Conservation (phyloP, 2,329 filamentous ascomycete genomes). For the Bipolaris bicolor region DNA sequence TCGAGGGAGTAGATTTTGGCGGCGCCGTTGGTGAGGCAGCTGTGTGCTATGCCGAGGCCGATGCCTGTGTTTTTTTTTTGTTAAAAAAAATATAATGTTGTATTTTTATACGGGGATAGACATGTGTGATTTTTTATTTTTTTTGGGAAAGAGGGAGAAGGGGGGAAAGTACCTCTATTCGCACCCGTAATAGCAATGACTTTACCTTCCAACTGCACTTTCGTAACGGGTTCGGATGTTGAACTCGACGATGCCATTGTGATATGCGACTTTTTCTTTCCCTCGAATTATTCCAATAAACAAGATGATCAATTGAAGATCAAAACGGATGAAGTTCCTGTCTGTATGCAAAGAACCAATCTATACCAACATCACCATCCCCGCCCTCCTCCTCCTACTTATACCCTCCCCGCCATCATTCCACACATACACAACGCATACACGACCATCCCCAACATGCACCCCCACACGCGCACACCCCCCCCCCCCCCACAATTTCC, state of each 20-base stretch:
- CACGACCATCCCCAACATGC: too few relatives aligned
- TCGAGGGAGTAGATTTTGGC: constrained; percentile 56
- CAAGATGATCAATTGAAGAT: too few relatives aligned
- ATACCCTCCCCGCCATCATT: too few relatives aligned
- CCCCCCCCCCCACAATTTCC: constrained; percentile 10
- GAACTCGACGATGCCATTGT: constrained; percentile 26
- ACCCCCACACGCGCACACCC: too few relatives aligned
- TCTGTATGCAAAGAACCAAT: too few relatives aligned
- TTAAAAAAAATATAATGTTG: too few relatives aligned
- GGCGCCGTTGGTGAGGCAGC: constrained; percentile 55
- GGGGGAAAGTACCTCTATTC: constrained; percentile 29
- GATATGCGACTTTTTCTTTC: not conserved
- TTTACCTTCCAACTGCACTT: constrained; percentile 35
- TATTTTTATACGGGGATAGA: too few relatives aligned
- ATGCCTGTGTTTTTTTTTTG: constrained; percentile 37
- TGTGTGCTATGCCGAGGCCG: constrained; percentile 56
- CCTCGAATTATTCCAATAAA: not conserved
- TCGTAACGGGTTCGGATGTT: constrained; percentile 29
- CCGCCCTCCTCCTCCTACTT: too few relatives aligned
- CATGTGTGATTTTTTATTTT: too few relatives aligned
- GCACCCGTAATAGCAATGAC: constrained; percentile 40
- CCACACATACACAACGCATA: too few relatives aligned
- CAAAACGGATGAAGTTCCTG: too few relatives aligned
- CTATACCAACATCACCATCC: too few relatives aligned
- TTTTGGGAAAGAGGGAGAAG: not conserved